Evolutionary conservation across 495 filamentous ascomycete genomes (phyloP).

Genomic region (Hypoxylon rickii): DNA sequence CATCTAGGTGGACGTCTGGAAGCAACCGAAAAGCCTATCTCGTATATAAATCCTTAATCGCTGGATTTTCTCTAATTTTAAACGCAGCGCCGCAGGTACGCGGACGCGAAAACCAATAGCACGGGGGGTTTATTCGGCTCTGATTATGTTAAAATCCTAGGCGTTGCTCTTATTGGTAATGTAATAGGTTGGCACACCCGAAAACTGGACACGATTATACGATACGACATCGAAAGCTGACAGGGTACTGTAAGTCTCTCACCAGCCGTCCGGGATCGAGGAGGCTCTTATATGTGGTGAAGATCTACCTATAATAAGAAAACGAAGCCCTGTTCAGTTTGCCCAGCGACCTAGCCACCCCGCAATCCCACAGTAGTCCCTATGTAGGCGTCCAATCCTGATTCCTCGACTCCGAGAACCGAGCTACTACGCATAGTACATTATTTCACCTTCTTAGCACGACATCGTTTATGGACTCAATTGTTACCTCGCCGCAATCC

Average conservation of each 20-base stretch:
- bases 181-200: too few species aligned
- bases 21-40: too few species aligned
- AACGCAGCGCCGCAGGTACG: too few species aligned
- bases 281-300: constrained; percentile 24
- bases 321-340: constrained; percentile 13
- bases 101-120: too few species aligned
- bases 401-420: constrained; percentile 25
- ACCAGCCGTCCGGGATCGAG: background rate
- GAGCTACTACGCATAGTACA: too few species aligned
- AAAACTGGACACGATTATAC: background rate
- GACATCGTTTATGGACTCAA: constrained; percentile 18
- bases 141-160: too few species aligned
- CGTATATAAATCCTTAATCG: too few species aligned
- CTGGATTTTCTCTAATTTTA: too few species aligned
- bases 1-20: too few species aligned
- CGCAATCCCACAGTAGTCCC: constrained; percentile 19
- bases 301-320: constrained; percentile 23
- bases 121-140: too few species aligned
- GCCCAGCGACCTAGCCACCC: constrained; percentile 11
- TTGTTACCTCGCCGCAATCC: background rate
- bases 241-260: too few species aligned
- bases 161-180: too few species aligned
- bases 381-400: constrained; percentile 15
- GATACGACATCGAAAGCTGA: constrained; percentile 2
- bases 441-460: constrained; percentile 19